Conservation (phyloP, 108 stramenopile genomes). For the Aurantiochytrium sp. region DNA sequence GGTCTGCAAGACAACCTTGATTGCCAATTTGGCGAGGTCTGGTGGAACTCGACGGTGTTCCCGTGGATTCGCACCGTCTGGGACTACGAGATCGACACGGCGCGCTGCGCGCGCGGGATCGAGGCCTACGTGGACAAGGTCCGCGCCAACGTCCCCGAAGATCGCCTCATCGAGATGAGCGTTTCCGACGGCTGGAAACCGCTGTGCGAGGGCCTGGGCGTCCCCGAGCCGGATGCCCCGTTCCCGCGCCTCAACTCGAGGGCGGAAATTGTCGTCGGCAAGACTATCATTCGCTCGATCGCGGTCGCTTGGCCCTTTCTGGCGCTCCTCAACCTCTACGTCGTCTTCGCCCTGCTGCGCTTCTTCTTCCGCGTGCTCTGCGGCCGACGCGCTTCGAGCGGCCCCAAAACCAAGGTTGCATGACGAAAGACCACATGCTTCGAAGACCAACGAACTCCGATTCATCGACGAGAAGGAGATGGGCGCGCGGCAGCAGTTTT, state of each 20-base stretch:
- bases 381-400: too few species aligned
- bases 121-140: not conserved
- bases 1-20: not conserved
- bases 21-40: not conserved
- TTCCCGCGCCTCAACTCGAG: constrained; percentile 12
- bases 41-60: not conserved
- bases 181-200: not conserved
- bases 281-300: not conserved
- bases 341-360: not conserved
- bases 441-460: too few species aligned
- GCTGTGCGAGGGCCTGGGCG: not conserved
- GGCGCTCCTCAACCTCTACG: not conserved
- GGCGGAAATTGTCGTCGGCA: not conserved
- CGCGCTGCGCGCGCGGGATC: not conserved
- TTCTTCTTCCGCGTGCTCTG: too few species aligned
- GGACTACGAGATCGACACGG: not conserved
- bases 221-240: not conserved
- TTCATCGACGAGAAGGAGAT: too few species aligned
- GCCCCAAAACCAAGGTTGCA: too few species aligned
- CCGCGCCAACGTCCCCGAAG: not conserved
- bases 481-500: too few species aligned
- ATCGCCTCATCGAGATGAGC: not conserved
- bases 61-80: not conserved
- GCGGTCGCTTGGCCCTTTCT: not conserved
- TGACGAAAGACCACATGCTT: too few species aligned